These are phyloP conservation scores for Solanum corneliomulleri DNA, from an alignment of 257 asterid genomes.

Conservation along the genomic window DNA sequence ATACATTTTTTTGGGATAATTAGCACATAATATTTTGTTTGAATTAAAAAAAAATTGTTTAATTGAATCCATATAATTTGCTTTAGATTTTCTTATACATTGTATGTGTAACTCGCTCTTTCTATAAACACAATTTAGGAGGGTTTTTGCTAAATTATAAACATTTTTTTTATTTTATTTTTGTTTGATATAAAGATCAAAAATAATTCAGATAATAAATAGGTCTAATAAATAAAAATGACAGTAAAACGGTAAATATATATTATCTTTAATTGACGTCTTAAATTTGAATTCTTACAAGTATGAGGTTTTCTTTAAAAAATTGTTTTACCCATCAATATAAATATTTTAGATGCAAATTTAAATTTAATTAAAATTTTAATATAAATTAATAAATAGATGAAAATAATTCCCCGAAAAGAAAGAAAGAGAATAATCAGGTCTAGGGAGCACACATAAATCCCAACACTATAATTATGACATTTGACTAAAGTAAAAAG, in stretches of 20 bases:
- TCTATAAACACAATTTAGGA: background rate
- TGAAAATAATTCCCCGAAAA: no score
- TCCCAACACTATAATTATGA: background rate
- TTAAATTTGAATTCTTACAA: background rate
- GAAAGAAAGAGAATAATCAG: background rate
- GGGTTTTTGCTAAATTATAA: background rate
- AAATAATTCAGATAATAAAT: background rate
- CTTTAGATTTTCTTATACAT: no score
- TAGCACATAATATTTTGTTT: no score
- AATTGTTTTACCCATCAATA: accelerated
- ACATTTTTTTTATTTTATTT: accelerated
- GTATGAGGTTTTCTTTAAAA: background rate
- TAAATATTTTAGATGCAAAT: accelerated
- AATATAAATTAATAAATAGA: no score
- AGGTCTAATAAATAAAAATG: no score
- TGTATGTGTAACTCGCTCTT: background rate
- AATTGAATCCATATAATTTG: no score
- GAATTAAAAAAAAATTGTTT: no score
- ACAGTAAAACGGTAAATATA: accelerated
- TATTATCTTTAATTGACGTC: no score
- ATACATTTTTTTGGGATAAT: no score
- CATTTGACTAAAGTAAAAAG: background rate
- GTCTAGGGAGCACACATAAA: background rate
- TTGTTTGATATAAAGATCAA: background rate
- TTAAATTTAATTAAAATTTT: no score